A percentile compares a stretch with the other conserved stretches of the same genome.
Evolutionary conservation across 192 early-diverging fungal genomes (phyloP).

Genomic region (Backusella mclennaniae): DNA sequence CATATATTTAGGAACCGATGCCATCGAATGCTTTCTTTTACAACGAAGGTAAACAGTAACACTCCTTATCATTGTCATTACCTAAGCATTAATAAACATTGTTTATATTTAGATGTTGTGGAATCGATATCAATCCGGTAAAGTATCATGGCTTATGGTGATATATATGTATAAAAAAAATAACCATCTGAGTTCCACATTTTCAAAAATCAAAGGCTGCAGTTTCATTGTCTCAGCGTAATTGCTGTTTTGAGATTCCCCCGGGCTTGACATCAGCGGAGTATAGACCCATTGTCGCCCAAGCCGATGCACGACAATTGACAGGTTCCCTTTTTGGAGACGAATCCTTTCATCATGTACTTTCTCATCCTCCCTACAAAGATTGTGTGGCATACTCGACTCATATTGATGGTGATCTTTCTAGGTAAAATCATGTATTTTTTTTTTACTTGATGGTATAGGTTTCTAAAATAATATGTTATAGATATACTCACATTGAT

Average conservation of each 20-base stretch:
- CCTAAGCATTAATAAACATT: neutral
- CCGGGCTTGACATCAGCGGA: slow-evolving; percentile 67
- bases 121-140: slow-evolving; percentile 89
- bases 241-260: slow-evolving; percentile 80
- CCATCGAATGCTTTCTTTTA: slow-evolving; percentile 84
- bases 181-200: neutral
- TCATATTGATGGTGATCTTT: slow-evolving; percentile 87
- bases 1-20: slow-evolving; percentile 65
- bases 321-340: slow-evolving; percentile 62
- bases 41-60: slow-evolving; percentile 54
- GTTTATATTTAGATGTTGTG: slow-evolving; percentile 53
- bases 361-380: slow-evolving; percentile 95
- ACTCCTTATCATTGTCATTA: neutral
- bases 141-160: neutral
- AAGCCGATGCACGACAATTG: slow-evolving; percentile 78
- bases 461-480: neutral
- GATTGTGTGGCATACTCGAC: slow-evolving; percentile 86
- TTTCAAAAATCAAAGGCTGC: slow-evolving; percentile 49
- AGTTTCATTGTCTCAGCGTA: slow-evolving; percentile 79
- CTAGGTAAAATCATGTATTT: slow-evolving; percentile 32
- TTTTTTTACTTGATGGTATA: neutral
- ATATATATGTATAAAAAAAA: neutral
- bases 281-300: slow-evolving; percentile 78
- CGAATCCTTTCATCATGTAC: slow-evolving; percentile 82
- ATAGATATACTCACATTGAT: slow-evolving; percentile 67